Evolutionary conservation across 176 grass and related monocot species (phyloP).

Genomic region (Echinochloa phyllopogon): DNA sequence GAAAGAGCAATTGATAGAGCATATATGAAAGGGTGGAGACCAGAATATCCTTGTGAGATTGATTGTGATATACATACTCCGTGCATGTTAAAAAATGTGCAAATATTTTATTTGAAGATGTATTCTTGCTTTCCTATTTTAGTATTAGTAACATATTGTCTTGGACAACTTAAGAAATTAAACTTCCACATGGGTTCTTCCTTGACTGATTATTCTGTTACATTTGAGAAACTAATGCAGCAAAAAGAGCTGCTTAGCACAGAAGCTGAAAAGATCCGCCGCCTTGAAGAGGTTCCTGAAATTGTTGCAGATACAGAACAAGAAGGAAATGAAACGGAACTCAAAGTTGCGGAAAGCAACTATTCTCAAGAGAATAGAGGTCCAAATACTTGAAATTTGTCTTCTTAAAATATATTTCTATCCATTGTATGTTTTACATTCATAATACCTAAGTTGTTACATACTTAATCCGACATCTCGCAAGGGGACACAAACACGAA

Average conservation of each 20-base stretch:
- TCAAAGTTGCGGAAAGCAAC: conserved; percentile 17
- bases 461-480: not conserved
- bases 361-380: conserved; percentile 51
- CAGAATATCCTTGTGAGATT: conserved; percentile 82
- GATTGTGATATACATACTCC: not conserved
- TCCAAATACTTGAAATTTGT: conserved; percentile 20
- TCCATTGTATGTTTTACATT: conserved; percentile 24
- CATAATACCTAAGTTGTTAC: not conserved
- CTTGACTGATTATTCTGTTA: conserved; percentile 74
- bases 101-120: not conserved
- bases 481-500: not conserved
- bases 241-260: conserved; percentile 53
- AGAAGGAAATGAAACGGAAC: conserved; percentile 43
- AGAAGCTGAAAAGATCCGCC: conserved; percentile 63
- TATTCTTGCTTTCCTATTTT: conserved; percentile 15
- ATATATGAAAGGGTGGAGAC: conserved; percentile 65
- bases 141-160: not conserved
- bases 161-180: not conserved
- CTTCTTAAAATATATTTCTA: conserved; percentile 11
- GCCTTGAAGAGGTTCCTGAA: conserved; percentile 67
- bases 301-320: conserved; percentile 61
- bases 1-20: conserved; percentile 57
- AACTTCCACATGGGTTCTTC: conserved; percentile 35
- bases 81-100: conserved; percentile 18
- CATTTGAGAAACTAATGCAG: conserved; percentile 55